Evolutionary conservation across 1,284 basidiomycete species (phyloP), one percentile per base, ranked within the genome.

Genomic region (Exsudoporus floridanus): DNA sequence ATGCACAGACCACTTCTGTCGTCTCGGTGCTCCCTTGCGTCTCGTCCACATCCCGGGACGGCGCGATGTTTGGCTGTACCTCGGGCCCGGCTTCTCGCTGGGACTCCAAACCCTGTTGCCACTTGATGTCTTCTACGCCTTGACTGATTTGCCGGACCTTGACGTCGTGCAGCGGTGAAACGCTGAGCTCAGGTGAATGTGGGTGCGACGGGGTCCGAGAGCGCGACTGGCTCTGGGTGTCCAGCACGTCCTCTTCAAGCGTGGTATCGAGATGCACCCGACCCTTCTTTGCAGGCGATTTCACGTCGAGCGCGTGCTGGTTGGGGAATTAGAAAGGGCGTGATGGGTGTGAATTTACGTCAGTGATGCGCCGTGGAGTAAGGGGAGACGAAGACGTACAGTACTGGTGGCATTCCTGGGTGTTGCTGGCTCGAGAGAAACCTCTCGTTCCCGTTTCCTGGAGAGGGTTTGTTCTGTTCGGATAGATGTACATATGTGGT

Each of bases 91-190:
- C 19, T n/a, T 62, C 56, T 30, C 61, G 53, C 25, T 56, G 65
- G 2, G 44, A 31, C 10, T 50, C 59, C 19, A 53, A 16, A 35
- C 25, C 36, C 55, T 78, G 82, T 67, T 77, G 77, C 84, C 86
- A 88, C 61, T 73, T 82, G 59, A 88, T 77, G 65, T 89, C 86
- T 65, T 88, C 86, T 23, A 89, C 86, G 33, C 85, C 84, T 60
- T 83, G 83, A 57, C 85, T 88, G 63, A 89, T 88, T 70, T 88
- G 85, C 43, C 84, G 79, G 52, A 87, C 83, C 73, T 82, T 82
- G 55, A 82, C 79, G 70, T 90, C 86, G 56, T 83, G 79, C 3
- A 83, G 84, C 1, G 87, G 88, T 19, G 88, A 89, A 35, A 75
- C 77, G 48, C 75, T 75, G 45, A 77, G 62, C 14, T 70, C 75